Conservation (phyloP, 108 stramenopile species). For the Nitzschia sp. region DNA sequence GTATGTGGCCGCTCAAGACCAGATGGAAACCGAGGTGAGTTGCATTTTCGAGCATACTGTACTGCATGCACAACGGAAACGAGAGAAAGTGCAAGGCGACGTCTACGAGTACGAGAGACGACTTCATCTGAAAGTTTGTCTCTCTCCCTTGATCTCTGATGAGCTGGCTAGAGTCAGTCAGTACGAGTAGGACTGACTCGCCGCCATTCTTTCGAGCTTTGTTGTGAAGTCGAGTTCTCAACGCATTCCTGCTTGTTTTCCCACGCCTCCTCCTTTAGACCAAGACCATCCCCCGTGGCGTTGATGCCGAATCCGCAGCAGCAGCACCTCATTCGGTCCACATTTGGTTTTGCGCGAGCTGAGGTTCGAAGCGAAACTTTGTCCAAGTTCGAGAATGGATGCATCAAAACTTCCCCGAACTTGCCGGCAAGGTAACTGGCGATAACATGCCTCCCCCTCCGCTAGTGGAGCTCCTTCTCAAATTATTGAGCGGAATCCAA, state of each 20-base stretch:
- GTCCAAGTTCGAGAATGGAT: constrained; percentile 68
- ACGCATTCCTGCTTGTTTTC: too few species aligned
- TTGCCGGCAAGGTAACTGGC: constrained; percentile 55
- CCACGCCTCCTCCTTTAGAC: background rate
- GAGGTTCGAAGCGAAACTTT: constrained; percentile 90
- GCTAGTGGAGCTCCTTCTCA: constrained; percentile 32
- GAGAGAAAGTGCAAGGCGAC: too few species aligned
- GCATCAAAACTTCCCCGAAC: constrained; percentile 61
- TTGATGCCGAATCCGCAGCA: background rate
- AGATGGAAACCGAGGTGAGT: too few species aligned
- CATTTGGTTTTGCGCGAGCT: constrained; percentile 53
- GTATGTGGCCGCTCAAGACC: background rate
- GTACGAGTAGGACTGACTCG: background rate
- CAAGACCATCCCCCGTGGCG: background rate
- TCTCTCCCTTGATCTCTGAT: too few species aligned
- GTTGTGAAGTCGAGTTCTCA: background rate
- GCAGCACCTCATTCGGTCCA: constrained; percentile 28
- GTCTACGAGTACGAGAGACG: too few species aligned
- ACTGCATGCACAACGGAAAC: too few species aligned
- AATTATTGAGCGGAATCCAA: constrained; percentile 46
- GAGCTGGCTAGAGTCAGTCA: too few species aligned
- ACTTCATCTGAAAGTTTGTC: too few species aligned
- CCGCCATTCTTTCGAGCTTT: background rate
- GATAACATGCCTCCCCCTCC: constrained; percentile 72
- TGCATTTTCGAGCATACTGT: too few species aligned